A percentile compares a stretch with the other conserved stretches of the same genome.
phyloP scores from a whole-genome alignment of 352 stramenopile species.

The Phytophthora sp. region DNA sequence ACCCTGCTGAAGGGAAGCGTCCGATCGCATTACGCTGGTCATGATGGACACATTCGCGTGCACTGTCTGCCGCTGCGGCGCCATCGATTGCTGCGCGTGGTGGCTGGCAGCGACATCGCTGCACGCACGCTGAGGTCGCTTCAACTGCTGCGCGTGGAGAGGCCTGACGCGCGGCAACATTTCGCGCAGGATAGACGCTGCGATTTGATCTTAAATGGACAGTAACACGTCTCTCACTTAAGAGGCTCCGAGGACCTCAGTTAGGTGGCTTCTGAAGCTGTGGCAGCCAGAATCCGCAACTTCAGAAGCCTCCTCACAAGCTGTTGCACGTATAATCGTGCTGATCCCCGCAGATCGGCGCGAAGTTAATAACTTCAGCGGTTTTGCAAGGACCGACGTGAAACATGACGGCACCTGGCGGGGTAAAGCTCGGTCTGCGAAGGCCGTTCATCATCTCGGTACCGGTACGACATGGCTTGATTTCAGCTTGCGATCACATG shows the following conservation, averaged over 20 bases:
- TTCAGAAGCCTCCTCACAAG: too few species aligned
- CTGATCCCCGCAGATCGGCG: not conserved
- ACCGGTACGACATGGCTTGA: slow-evolving; percentile 8
- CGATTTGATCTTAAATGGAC: slow-evolving; percentile 34
- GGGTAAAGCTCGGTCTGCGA: not conserved
- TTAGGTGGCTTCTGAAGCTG: too few species aligned
- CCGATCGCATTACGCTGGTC: too few species aligned
- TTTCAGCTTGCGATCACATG: slow-evolving; percentile 2
- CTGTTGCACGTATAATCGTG: not conserved
- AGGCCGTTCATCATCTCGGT: too few species aligned
- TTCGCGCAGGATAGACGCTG: slow-evolving; percentile 24
- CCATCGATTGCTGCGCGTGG: not conserved
- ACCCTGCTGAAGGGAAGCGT: not conserved
- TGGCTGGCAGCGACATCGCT: not conserved
- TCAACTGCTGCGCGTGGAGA: too few species aligned
- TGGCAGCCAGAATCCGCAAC: too few species aligned
- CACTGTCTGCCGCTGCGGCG: slow-evolving; percentile 5
- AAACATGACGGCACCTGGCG: slow-evolving; percentile 13
- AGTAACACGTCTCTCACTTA: too few species aligned
- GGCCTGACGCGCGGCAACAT: slow-evolving; percentile 20
- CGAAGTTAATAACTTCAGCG: not conserved
- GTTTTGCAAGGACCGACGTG: not conserved
- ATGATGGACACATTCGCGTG: slow-evolving; percentile 18
- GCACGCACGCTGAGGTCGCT: slow-evolving; percentile 5
- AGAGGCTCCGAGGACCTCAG: too few species aligned